phyloP scores from a whole-genome alignment of 2,329 filamentous ascomycete genomes.

The Ascochyta rabiei region DNA sequence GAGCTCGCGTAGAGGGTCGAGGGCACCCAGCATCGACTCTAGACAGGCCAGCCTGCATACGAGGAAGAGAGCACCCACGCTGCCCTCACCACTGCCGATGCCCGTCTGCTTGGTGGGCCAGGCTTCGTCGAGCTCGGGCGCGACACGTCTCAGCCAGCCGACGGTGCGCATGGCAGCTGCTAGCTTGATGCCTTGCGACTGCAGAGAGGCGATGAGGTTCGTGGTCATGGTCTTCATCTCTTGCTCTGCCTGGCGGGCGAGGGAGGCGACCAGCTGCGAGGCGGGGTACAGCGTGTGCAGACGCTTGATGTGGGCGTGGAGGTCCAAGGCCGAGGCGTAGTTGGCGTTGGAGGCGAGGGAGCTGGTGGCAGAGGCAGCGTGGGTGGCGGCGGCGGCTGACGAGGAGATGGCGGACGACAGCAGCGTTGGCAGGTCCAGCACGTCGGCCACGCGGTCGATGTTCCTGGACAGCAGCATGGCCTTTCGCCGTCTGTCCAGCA shows the following conservation, averaged over 20 bases:
- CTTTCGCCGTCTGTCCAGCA: conserved; percentile 76
- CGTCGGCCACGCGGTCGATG: conserved; percentile 85
- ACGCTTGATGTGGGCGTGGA: conserved; percentile 91
- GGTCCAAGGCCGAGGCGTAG: conserved; percentile 86
- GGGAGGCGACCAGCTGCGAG: conserved; percentile 74
- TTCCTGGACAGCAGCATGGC: conserved; percentile 84
- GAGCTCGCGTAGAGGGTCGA: conserved; percentile 84
- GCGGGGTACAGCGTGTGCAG: conserved; percentile 81
- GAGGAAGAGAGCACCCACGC: conserved; percentile 82
- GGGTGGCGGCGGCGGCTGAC: conserved; percentile 57
- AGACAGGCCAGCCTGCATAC: conserved; percentile 84
- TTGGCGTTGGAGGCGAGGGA: conserved; percentile 62
- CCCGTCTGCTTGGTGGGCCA: conserved; percentile 38
- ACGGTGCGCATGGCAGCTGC: conserved; percentile 89
- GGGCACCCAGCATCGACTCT: conserved; percentile 76
- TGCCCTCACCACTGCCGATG: conserved; percentile 61
- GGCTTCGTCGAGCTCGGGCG: conserved; percentile 73
- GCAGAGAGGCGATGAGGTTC: conserved; percentile 79
- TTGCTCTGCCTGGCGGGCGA: conserved; percentile 78
- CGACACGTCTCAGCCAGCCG: conserved; percentile 85
- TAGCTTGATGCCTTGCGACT: conserved; percentile 80
- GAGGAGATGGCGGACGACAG: conserved; percentile 77
- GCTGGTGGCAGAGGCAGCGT: conserved; percentile 44
- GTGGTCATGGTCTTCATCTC: conserved; percentile 89
- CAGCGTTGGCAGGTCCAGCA: conserved; percentile 86